Evolutionary conservation across 805 yeast species (phyloP), one percentile per base, ranked within the genome.

Genomic region (Candida sithepensis): DNA sequence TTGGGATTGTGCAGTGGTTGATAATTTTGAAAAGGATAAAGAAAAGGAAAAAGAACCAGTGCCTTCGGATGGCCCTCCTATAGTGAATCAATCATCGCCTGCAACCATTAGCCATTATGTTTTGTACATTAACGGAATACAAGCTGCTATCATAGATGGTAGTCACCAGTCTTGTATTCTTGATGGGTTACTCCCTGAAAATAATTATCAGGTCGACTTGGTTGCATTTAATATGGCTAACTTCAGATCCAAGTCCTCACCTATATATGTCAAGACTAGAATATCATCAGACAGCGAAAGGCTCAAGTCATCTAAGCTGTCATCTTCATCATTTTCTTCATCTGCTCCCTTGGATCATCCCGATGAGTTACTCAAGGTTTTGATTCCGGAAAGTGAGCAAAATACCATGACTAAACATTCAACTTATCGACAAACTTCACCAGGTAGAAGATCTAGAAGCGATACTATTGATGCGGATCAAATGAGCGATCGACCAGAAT

Each of bases 1-100:
- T 56, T 82, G 87, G 85, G 82, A 77, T 37, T 46, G 48, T 39
- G 55, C 47, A 6, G 33, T 41, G 9, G 30, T 32, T n/a, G 28
- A 28, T 26, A 51, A 39, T 7, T 28, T 32, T 22, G 10, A 33
- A 16, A 56, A 53, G 12, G 50, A 47, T 22, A 48, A 42, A 8
- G 42, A 42, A 39, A 40, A 37, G 14, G 39, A 32, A 16, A 34
- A 34, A 16, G 38, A 34, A n/a, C 6, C 21, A 6, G 14, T 32
- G 26, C 36, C 24, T 18, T n/a, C 42, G 2, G 63, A 55, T 36
- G 61, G 63, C 1, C 62, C 67, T 2, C 61, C 62, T 7, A 46
- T 62, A 6, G 41, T 61, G 4, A 41, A 34, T 4, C 55, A 61
- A 19, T 46, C 57, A 1, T 49, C 54, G 20, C 61, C 57, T 43